Evolutionary conservation across 2,329 filamentous ascomycete genomes (phyloP).

Genomic region (Claviceps monticola): DNA sequence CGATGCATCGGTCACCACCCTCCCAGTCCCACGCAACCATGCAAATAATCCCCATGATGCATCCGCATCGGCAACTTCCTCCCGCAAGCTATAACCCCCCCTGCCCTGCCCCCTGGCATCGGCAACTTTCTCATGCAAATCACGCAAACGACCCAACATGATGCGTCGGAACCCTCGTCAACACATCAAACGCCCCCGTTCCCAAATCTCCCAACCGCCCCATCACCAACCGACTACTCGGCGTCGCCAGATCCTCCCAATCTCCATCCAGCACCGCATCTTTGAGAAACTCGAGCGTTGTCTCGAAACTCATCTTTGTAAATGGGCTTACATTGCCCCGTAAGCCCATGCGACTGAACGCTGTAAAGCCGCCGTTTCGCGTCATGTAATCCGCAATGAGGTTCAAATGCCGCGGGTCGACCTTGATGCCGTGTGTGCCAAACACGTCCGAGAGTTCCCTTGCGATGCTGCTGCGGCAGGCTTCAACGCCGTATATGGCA

Average conservation of each 20-base stretch:
- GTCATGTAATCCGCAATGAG: conserved; percentile 98
- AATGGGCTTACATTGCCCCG: conserved; percentile 77
- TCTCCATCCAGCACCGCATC: conserved; percentile 86
- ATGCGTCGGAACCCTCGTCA: conserved; percentile 46
- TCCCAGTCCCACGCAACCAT: too few relatives aligned
- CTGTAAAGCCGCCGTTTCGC: conserved; percentile 72
- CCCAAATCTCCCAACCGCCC: conserved; percentile 72
- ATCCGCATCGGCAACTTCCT: too few relatives aligned
- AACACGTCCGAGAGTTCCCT: conserved; percentile 79
- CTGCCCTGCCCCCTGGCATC: too few relatives aligned
- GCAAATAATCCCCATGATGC: too few relatives aligned
- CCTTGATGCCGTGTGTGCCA: conserved; percentile 76
- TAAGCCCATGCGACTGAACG: conserved; percentile 86
- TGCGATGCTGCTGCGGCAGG: conserved; percentile 75
- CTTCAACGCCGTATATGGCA: conserved; percentile 80
- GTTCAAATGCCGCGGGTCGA: conserved; percentile 85
- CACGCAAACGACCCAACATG: conserved; percentile 15
- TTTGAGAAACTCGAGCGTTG: conserved; percentile 82
- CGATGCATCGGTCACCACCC: background rate
- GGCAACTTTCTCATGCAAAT: background rate
- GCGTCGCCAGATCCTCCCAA: conserved; percentile 74
- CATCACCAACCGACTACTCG: conserved; percentile 78
- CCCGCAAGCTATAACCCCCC: too few relatives aligned
- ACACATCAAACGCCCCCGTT: conserved; percentile 83
- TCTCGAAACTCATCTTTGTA: conserved; percentile 99